Conservation (phyloP, 441 rosid species). For the Erodium moschatum region DNA sequence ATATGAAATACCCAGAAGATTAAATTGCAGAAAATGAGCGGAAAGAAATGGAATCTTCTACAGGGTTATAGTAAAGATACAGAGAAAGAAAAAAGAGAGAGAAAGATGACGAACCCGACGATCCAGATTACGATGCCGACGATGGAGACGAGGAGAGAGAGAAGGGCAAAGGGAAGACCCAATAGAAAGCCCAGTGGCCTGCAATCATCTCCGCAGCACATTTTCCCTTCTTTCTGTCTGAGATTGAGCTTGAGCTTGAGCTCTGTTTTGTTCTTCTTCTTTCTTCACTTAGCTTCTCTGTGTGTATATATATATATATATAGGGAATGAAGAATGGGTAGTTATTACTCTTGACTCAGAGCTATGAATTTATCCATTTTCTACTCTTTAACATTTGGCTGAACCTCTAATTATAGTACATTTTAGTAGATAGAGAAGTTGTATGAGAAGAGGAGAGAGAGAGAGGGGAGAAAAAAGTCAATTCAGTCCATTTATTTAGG, state of each 20-base stretch:
- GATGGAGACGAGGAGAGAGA: conserved; percentile 12
- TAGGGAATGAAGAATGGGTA: not conserved
- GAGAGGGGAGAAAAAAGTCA: not conserved
- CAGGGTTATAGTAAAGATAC: too few species aligned
- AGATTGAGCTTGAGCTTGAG: not conserved
- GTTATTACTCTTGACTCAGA: not conserved
- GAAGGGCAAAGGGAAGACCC: conserved; percentile 4
- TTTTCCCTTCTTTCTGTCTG: not conserved
- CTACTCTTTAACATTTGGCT: not conserved
- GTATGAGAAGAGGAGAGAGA: not conserved
- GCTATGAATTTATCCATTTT: not conserved
- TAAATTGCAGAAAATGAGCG: not conserved
- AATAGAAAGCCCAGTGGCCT: conserved; percentile 22
- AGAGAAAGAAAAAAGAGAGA: not conserved
- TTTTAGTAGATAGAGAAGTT: not conserved
- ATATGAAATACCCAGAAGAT: conserved; percentile 12
- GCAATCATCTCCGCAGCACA: conserved; percentile 14
- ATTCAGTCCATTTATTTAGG: too few species aligned
- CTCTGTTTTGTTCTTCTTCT: conserved; percentile 1
- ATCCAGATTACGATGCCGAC: conserved; percentile 27
- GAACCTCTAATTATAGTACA: not conserved
- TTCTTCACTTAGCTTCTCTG: not conserved
- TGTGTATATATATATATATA: not conserved
- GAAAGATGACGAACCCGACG: conserved; percentile 19
- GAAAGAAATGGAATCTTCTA: too few species aligned